These are phyloP conservation scores for Typha latifolia DNA, from an alignment of 176 grass and related monocot species.

Conservation along the genomic window DNA sequence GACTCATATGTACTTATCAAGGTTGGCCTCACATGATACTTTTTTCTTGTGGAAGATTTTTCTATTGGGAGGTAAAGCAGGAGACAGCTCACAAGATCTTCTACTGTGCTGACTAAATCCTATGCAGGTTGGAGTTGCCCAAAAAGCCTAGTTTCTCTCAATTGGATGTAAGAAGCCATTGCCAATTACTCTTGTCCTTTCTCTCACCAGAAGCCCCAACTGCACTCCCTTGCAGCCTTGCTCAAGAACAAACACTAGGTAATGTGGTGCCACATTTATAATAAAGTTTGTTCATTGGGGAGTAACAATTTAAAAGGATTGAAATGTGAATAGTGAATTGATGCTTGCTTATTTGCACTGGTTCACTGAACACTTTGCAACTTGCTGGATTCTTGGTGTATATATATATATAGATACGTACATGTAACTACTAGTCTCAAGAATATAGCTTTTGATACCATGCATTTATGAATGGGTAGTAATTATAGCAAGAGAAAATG, in stretches of 20 bases:
- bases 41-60: neutral
- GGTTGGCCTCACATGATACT: neutral
- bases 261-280: neutral
- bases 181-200: constrained; percentile 7
- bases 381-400: too few species aligned
- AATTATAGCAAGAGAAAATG: too few species aligned
- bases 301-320: too few species aligned
- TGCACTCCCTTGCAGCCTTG: neutral
- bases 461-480: too few species aligned
- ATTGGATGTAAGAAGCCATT: neutral
- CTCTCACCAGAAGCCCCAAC: constrained; percentile 14
- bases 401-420: too few species aligned
- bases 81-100: neutral
- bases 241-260: neutral
- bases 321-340: too few species aligned
- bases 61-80: neutral
- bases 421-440: too few species aligned
- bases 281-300: neutral
- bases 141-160: neutral
- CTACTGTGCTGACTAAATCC: neutral
- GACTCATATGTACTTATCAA: neutral
- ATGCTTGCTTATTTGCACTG: too few species aligned
- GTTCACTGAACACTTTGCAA: too few species aligned
- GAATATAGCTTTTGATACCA: too few species aligned
- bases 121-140: neutral